These are phyloP conservation scores for Vinca major DNA, from an alignment of 305 asterid genomes.

Conservation along the genomic window DNA sequence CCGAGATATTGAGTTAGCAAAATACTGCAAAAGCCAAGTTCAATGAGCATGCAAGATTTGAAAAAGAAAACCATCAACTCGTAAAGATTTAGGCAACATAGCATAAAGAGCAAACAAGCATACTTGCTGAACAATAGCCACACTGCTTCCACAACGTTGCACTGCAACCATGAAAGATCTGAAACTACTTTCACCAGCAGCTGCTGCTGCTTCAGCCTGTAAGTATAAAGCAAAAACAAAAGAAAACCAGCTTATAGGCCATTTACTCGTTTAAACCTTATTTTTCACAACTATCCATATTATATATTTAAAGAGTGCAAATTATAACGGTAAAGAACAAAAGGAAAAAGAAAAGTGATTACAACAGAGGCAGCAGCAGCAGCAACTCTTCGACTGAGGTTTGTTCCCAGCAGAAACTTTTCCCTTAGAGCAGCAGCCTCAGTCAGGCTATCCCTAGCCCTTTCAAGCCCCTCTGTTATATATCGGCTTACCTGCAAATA, in stretches of 20 bases:
- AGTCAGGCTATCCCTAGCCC: slow-evolving; percentile 82
- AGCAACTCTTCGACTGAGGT: slow-evolving; percentile 87
- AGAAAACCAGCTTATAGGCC: slow-evolving; percentile 6
- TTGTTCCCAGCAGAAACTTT: slow-evolving; percentile 77
- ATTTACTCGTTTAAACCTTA: not conserved
- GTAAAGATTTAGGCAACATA: not conserved
- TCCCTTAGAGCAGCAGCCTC: slow-evolving; percentile 96
- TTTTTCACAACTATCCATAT: slow-evolving; percentile 13
- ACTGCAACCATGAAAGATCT: slow-evolving; percentile 95
- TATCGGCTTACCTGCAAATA: slow-evolving; percentile 64
- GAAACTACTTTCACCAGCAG: slow-evolving; percentile 98
- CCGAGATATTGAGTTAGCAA: slow-evolving; percentile 85
- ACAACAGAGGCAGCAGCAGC: slow-evolving; percentile 96
- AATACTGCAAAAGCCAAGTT: slow-evolving; percentile 45
- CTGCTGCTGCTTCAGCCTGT: slow-evolving; percentile 99
- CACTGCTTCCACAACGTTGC: slow-evolving; percentile 98
- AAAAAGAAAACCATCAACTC: not conserved
- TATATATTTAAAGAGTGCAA: slow-evolving; percentile 4
- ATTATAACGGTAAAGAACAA: not conserved
- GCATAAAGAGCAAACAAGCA: slow-evolving; percentile 20
- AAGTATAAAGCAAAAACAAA: slow-evolving; percentile 16
- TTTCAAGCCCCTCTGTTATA: slow-evolving; percentile 91
- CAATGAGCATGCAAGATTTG: slow-evolving; percentile 2
- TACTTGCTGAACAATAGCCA: slow-evolving; percentile 98
- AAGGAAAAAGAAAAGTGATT: slow-evolving; percentile 28